A percentile compares a stretch with the other conserved stretches of the same genome.
Conservation (phyloP, 805 yeast genomes). For the Lachancea thermotolerans region DNA sequence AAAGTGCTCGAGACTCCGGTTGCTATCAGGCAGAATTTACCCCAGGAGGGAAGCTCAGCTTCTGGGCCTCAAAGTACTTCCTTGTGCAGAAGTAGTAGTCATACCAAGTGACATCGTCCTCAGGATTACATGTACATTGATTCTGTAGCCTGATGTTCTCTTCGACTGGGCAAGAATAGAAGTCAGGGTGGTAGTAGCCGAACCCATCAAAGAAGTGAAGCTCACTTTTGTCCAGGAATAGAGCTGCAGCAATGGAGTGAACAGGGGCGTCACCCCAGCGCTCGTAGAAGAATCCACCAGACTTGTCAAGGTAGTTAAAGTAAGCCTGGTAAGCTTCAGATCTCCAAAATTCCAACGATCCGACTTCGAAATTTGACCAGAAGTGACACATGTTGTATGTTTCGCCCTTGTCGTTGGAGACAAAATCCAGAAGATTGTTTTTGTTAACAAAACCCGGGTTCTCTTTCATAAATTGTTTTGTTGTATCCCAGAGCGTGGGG, state of each 20-base stretch:
- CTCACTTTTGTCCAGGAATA: constrained; percentile 49
- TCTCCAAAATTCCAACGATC: constrained; percentile 63
- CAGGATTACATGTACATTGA: constrained; percentile 57
- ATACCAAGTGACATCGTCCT: constrained; percentile 61
- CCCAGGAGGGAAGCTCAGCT: constrained; percentile 18
- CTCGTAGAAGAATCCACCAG: constrained; percentile 80
- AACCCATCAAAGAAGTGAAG: constrained; percentile 67
- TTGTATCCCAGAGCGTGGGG: constrained; percentile 53
- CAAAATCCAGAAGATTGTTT: constrained; percentile 54
- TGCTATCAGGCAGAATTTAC: constrained; percentile 1
- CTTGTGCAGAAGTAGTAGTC: constrained; percentile 63
- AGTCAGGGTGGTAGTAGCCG: constrained; percentile 71
- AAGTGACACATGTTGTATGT: constrained; percentile 71
- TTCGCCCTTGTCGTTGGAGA: constrained; percentile 56
- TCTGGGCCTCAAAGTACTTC: constrained; percentile 41
- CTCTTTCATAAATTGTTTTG: constrained; percentile 39
- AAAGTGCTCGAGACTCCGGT: too few relatives aligned
- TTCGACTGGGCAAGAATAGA: constrained; percentile 55
- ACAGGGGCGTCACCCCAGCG: constrained; percentile 95
- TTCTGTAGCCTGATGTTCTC: constrained; percentile 46
- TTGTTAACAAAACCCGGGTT: constrained; percentile 37
- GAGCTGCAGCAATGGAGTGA: constrained; percentile 70
- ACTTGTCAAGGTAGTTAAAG: constrained; percentile 54
- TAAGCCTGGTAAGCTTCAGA: constrained; percentile 48
- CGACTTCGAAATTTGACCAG: constrained; percentile 77